Conservation (phyloP, 2,329 filamentous ascomycete genomes). For the Fusarium vanettenii region DNA sequence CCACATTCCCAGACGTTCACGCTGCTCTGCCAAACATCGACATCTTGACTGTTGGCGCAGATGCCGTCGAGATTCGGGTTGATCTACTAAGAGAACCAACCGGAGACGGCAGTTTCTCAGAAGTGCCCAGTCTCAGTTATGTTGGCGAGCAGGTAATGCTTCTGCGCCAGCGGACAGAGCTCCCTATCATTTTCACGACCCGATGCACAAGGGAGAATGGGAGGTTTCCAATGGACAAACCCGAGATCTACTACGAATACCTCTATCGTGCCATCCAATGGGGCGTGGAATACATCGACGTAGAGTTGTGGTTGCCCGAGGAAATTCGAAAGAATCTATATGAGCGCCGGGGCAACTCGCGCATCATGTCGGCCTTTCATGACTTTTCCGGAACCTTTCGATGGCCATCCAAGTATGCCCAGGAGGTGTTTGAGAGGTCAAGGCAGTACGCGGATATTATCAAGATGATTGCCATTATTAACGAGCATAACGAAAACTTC, state of each 20-base stretch:
- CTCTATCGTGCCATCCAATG: slow-evolving; percentile 87
- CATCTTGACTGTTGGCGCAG: slow-evolving; percentile 86
- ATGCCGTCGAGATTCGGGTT: slow-evolving; percentile 86
- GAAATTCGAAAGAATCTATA: slow-evolving; percentile 75
- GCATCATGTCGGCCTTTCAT: slow-evolving; percentile 92
- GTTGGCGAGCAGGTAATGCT: slow-evolving; percentile 90
- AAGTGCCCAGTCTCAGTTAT: slow-evolving; percentile 82
- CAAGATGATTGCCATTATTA: slow-evolving; percentile 90
- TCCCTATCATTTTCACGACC: slow-evolving; percentile 92
- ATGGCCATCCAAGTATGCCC: slow-evolving; percentile 81
- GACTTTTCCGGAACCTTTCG: slow-evolving; percentile 88
- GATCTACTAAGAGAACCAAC: slow-evolving; percentile 82
- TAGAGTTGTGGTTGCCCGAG: slow-evolving; percentile 88
- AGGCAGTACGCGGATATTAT: slow-evolving; percentile 84
- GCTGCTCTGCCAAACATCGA: slow-evolving; percentile 86
- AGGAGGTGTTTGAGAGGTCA: slow-evolving; percentile 77
- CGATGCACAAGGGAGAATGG: slow-evolving; percentile 86
- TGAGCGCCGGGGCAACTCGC: slow-evolving; percentile 79
- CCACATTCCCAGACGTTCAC: slow-evolving; percentile 87
- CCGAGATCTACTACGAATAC: slow-evolving; percentile 79
- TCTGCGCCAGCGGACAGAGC: slow-evolving; percentile 82
- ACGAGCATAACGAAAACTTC: slow-evolving; percentile 86
- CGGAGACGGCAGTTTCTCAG: slow-evolving; percentile 68
- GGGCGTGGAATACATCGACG: slow-evolving; percentile 91
- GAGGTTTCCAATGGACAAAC: slow-evolving; percentile 85